Percentiles rank a stretch among this genome's conserved stretches.
These are phyloP conservation scores for Tetrahymena thermophila DNA, from an alignment of 73 alveolate species.

Conservation along the genomic window DNA sequence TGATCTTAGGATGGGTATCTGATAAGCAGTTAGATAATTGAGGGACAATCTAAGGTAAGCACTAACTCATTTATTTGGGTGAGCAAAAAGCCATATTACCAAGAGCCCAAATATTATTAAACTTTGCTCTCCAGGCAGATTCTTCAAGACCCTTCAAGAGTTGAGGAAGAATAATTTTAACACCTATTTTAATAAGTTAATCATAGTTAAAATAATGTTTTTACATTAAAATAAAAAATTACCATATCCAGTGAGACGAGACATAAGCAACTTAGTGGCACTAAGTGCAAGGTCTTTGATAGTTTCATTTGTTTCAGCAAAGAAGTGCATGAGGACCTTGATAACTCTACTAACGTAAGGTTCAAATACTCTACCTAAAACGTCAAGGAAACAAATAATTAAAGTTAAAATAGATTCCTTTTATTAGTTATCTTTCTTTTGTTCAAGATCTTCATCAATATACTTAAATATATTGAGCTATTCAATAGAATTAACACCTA, in stretches of 20 bases:
- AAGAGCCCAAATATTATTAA: slow-evolving; percentile 67
- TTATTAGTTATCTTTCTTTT: slow-evolving; percentile 37
- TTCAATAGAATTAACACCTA: slow-evolving; percentile 44
- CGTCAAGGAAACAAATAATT: slow-evolving; percentile 49
- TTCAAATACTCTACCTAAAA: slow-evolving; percentile 60
- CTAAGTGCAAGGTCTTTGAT: slow-evolving; percentile 56
- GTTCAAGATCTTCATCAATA: slow-evolving; percentile 37
- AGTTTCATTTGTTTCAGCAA: slow-evolving; percentile 56
- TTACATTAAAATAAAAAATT: not conserved
- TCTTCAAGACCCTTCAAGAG: slow-evolving; percentile 68
- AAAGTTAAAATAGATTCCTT: slow-evolving; percentile 45
- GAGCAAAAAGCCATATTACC: slow-evolving; percentile 80
- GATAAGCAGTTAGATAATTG: slow-evolving; percentile 56
- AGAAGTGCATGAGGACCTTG: slow-evolving; percentile 48
- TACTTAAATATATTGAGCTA: slow-evolving; percentile 26
- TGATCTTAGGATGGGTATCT: slow-evolving; percentile 82
- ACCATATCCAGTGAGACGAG: slow-evolving; percentile 53
- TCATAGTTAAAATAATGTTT: not conserved
- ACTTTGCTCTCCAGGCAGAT: slow-evolving; percentile 70
- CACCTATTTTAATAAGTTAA: slow-evolving; percentile 7
- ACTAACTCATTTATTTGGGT: slow-evolving; percentile 57
- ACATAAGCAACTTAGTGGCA: slow-evolving; percentile 52
- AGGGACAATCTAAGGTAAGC: slow-evolving; percentile 64
- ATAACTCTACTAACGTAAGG: slow-evolving; percentile 44
- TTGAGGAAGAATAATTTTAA: slow-evolving; percentile 52